phyloP scores from a whole-genome alignment of 2,329 filamentous ascomycete species.

The Botrytis galanthina region DNA sequence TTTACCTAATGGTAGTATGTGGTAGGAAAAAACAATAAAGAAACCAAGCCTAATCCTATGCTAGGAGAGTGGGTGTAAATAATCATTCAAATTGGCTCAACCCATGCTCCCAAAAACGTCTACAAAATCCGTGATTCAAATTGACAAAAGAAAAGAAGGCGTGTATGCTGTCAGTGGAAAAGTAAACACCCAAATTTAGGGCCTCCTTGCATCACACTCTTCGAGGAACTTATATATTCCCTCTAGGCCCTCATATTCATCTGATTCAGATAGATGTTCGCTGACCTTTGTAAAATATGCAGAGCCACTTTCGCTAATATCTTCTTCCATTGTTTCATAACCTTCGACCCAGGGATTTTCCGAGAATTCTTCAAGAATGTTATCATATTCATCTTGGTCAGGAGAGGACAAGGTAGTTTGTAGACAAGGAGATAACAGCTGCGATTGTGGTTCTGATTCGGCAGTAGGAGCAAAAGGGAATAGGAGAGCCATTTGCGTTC shows the following conservation, averaged over 20 bases:
- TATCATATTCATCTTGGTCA: slow-evolving; percentile 37
- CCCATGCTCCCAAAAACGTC: not conserved
- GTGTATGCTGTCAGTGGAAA: not conserved
- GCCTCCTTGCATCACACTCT: slow-evolving; percentile 51
- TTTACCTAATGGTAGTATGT: not conserved
- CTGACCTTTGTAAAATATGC: slow-evolving; percentile 34
- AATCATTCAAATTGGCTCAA: not conserved
- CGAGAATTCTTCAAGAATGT: slow-evolving; percentile 26
- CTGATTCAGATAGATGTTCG: slow-evolving; percentile 42
- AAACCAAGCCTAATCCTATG: not conserved
- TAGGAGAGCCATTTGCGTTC: slow-evolving; percentile 70
- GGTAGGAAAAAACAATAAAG: not conserved
- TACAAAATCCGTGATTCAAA: not conserved
- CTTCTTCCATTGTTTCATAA: slow-evolving; percentile 35
- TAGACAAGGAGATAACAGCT: slow-evolving; percentile 33
- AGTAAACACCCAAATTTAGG: not conserved
- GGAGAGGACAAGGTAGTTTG: slow-evolving; percentile 7
- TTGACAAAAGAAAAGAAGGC: slow-evolving; percentile 10
- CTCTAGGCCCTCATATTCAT: slow-evolving; percentile 58
- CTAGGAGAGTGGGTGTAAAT: not conserved
- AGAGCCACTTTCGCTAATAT: slow-evolving; percentile 35
- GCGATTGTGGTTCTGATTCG: slow-evolving; percentile 33
- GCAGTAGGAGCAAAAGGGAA: slow-evolving; percentile 81
- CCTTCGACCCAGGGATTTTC: slow-evolving; percentile 38
- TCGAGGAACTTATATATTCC: slow-evolving; percentile 66